Evolutionary conservation across 352 stramenopile genomes (phyloP).

Genomic region (Globisporangium megalacanthum): DNA sequence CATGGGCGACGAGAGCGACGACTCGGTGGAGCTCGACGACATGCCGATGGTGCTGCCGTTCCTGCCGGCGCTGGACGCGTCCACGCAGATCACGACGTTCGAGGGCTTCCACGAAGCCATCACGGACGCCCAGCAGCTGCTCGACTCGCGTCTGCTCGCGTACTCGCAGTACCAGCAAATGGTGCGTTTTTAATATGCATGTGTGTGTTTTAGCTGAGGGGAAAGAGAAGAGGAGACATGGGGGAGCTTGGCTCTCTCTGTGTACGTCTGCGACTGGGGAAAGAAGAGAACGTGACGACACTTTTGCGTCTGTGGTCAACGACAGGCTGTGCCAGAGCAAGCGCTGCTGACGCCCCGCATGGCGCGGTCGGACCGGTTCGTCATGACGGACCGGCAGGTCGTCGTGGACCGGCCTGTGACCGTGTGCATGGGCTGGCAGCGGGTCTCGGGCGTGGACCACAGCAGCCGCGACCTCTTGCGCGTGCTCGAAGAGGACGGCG

Average conservation of each 20-base stretch:
- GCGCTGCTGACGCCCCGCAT: constrained; percentile 58
- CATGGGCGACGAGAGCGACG: constrained; percentile 17
- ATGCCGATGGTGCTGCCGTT: constrained; percentile 54
- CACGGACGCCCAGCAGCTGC: constrained; percentile 57
- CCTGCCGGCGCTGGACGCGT: constrained; percentile 70
- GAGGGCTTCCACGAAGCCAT: constrained; percentile 79
- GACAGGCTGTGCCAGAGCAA: constrained; percentile 48
- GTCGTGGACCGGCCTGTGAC: constrained; percentile 72
- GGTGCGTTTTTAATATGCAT: constrained; percentile 20
- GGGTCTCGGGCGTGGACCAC: constrained; percentile 66
- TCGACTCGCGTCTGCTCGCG: constrained; percentile 73
- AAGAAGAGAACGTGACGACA: too few relatives aligned
- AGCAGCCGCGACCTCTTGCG: constrained; percentile 70
- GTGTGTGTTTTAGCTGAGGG: too few relatives aligned
- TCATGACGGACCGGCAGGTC: constrained; percentile 52
- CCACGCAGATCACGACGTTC: constrained; percentile 81
- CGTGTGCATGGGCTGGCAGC: constrained; percentile 84
- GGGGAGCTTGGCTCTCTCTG: too few relatives aligned
- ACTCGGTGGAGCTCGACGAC: constrained; percentile 42
- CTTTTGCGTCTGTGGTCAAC: background rate
- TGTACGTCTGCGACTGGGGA: background rate
- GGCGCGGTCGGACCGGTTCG: constrained; percentile 39
- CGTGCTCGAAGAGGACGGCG: constrained; percentile 79
- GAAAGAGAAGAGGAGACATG: too few relatives aligned
- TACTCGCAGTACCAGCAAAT: constrained; percentile 86